A percentile compares a stretch with the other conserved stretches of the same genome.
phyloP scores from a whole-genome alignment of 805 yeast species.

The Wickerhamomyces rabaulensis region DNA sequence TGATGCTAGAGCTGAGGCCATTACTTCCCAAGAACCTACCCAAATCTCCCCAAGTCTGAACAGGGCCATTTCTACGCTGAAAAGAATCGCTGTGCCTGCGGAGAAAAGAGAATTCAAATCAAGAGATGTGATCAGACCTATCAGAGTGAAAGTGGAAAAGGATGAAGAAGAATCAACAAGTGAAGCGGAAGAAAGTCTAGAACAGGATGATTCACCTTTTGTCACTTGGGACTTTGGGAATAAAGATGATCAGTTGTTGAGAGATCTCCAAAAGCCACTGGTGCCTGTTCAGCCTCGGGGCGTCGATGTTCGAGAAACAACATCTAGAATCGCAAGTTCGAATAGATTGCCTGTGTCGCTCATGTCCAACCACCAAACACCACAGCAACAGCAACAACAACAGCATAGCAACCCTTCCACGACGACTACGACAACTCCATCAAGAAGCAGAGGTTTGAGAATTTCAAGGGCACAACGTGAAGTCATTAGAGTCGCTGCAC shows the following conservation, averaged over 20 bases:
- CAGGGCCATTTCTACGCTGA: neutral
- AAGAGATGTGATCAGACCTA: neutral
- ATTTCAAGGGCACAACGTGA: neutral
- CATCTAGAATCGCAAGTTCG: neutral
- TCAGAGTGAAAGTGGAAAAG: neutral
- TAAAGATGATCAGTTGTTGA: neutral
- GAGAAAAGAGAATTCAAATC: neutral
- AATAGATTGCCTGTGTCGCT: no score
- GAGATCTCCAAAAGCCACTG: neutral
- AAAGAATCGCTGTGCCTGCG: neutral
- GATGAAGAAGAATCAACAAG: neutral
- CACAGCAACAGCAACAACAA: neutral
- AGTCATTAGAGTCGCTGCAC: neutral
- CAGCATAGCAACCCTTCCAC: neutral
- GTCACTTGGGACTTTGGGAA: conserved; percentile 7
- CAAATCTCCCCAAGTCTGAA: neutral
- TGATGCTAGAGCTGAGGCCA: neutral
- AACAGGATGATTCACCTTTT: neutral
- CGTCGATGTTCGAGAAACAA: neutral
- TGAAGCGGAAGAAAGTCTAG: neutral
- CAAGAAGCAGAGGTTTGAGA: neutral
- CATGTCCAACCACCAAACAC: no score
- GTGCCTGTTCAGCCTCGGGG: neutral
- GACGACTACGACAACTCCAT: neutral
- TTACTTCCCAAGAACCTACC: neutral